These are phyloP conservation scores for Heliocybe sulcata DNA, from an alignment of 1,284 basidiomycete genomes.

Conservation along the genomic window DNA sequence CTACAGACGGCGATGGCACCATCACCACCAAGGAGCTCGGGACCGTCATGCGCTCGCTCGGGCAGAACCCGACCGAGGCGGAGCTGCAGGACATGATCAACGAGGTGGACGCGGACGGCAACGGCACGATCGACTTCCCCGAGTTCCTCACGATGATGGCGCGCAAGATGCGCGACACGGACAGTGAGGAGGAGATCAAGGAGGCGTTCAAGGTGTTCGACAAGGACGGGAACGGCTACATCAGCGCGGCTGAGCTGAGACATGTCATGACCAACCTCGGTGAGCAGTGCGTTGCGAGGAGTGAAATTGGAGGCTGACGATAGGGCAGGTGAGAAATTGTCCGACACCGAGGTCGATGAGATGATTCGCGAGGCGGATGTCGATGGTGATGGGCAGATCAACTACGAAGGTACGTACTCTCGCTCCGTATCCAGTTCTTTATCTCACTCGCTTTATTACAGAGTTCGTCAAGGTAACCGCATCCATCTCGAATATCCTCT, in stretches of 20 bases:
- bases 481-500: too few relatives aligned
- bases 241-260: constrained; percentile 77
- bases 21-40: constrained; percentile 96
- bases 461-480: constrained; percentile 3
- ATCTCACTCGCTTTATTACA: neutral
- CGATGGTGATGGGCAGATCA: constrained; percentile 90
- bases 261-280: constrained; percentile 92
- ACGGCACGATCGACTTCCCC: constrained; percentile 93
- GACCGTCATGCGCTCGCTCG: constrained; percentile 94
- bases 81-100: constrained; percentile 98
- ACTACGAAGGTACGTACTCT: constrained; percentile 62
- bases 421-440: neutral
- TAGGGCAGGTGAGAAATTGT: constrained; percentile 78
- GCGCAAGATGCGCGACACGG: constrained; percentile 91
- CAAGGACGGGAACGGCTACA: constrained; percentile 78
- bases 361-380: constrained; percentile 99
- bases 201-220: constrained; percentile 84
- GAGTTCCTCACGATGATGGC: constrained; percentile 97
- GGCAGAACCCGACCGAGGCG: constrained; percentile 94
- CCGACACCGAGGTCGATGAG: constrained; percentile 91
- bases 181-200: constrained; percentile 72
- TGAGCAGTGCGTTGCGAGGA: constrained; percentile 29
- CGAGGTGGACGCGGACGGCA: constrained; percentile 76
- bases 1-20: constrained; percentile 88
- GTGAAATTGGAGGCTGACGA: constrained; percentile 4